phyloP scores from a whole-genome alignment of 2,329 filamentous ascomycete species.

The Phoma herbarum region DNA sequence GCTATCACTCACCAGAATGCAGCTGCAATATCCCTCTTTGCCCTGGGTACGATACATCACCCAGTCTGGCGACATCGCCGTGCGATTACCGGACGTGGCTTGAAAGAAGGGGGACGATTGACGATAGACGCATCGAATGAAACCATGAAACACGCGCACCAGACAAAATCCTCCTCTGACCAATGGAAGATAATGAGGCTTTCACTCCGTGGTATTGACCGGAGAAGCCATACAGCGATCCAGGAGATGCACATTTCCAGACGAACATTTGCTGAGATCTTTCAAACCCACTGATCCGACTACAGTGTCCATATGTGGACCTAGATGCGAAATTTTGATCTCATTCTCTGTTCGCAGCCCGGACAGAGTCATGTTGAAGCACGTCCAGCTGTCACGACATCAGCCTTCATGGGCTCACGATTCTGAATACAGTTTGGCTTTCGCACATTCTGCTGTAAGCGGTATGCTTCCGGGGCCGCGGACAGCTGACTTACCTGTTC shows the following conservation, averaged over 20 bases:
- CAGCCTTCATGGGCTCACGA: not conserved
- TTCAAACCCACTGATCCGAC: not conserved
- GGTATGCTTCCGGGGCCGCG: constrained; percentile 1
- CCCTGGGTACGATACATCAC: constrained; percentile 99
- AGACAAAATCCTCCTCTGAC: not conserved
- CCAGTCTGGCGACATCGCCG: constrained; percentile 95
- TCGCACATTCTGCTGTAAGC: constrained; percentile 14
- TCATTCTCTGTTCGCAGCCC: not conserved
- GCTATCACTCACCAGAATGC: constrained; percentile 19
- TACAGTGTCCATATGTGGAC: not conserved
- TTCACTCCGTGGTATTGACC: too few relatives aligned
- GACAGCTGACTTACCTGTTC: constrained; percentile 15
- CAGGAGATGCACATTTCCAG: not conserved
- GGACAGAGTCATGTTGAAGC: not conserved
- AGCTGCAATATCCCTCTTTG: constrained; percentile 97
- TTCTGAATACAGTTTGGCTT: constrained; percentile 3
- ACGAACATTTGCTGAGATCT: not conserved
- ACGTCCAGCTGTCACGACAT: constrained; percentile 7
- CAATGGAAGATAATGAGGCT: not conserved
- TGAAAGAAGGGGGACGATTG: constrained; percentile 49
- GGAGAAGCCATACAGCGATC: not conserved
- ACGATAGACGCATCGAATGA: constrained; percentile 30
- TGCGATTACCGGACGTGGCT: constrained; percentile 89
- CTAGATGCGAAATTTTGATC: not conserved
- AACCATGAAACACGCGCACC: constrained; percentile 21